A percentile compares a stretch with the other conserved stretches of the same genome.
Conservation (phyloP, 1,139 yeast species). For the Magnusiomyces magnusii region DNA sequence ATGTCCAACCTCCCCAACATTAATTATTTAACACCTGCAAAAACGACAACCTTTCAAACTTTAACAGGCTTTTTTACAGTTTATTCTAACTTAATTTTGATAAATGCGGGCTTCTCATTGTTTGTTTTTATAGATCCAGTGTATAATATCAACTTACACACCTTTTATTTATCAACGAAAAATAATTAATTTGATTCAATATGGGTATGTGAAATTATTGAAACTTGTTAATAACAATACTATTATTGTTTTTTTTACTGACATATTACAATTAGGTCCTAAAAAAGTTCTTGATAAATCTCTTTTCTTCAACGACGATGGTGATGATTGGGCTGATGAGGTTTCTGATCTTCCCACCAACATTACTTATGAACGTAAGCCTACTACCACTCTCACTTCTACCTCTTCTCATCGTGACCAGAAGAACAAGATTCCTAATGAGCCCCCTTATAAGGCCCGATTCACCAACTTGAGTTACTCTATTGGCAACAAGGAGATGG, state of each 20-base stretch:
- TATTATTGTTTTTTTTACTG: no score
- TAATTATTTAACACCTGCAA: neutral
- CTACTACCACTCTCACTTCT: neutral
- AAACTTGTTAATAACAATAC: no score
- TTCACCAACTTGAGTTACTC: slow-evolving; percentile 85
- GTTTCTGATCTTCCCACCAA: slow-evolving; percentile 14
- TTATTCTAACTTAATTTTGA: neutral
- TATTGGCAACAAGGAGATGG: slow-evolving; percentile 44
- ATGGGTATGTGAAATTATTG: neutral
- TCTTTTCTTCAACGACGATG: slow-evolving; percentile 1
- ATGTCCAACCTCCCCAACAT: neutral
- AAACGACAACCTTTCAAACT: no score
- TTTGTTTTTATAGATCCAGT: slow-evolving; percentile 1
- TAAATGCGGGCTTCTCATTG: neutral
- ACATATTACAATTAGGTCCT: slow-evolving; percentile 5
- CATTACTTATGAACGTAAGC: slow-evolving; percentile 8
- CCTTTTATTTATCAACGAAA: neutral
- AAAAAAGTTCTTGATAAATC: slow-evolving; percentile 7
- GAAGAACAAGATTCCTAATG: slow-evolving; percentile 82
- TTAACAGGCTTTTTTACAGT: no score
- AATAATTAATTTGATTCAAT: neutral
- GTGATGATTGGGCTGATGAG: slow-evolving; percentile 16
- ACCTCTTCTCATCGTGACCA: slow-evolving; percentile 18
- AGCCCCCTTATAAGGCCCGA: slow-evolving; percentile 86
- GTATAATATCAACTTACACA: neutral